These are phyloP conservation scores for Salvia miltiorrhiza DNA, from an alignment of 257 asterid genomes.

Conservation along the genomic window DNA sequence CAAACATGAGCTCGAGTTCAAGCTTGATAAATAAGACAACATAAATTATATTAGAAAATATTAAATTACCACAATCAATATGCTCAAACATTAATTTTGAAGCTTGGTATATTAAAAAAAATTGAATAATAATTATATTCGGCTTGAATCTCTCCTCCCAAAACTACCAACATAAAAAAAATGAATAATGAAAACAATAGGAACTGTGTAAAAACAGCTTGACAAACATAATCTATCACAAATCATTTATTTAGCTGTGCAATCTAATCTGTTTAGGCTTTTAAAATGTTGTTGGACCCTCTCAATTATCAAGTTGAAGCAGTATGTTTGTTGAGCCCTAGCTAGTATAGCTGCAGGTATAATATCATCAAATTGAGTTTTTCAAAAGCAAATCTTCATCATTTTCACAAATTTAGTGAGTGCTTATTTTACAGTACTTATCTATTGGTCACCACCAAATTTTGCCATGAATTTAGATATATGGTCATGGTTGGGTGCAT, in stretches of 20 bases:
- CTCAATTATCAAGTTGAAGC: neutral
- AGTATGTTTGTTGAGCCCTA: neutral
- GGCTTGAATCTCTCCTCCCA: neutral
- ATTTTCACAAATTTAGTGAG: neutral
- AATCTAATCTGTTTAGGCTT: conserved; percentile 5
- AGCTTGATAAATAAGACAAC: too few species aligned
- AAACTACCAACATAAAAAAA: too few species aligned
- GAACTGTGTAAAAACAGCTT: neutral
- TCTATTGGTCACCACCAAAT: too few species aligned
- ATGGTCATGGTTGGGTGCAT: too few species aligned
- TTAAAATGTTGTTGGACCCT: neutral
- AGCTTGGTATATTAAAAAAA: too few species aligned
- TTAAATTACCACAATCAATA: too few species aligned
- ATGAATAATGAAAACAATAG: neutral
- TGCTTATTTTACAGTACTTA: too few species aligned
- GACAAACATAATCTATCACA: neutral
- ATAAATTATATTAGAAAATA: too few species aligned
- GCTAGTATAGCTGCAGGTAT: too few species aligned
- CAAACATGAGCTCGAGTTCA: too few species aligned
- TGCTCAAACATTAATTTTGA: neutral
- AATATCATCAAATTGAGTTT: neutral
- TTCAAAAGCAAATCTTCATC: neutral
- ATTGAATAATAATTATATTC: neutral
- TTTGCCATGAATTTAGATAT: too few species aligned
- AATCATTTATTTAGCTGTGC: neutral